These are phyloP conservation scores for Diaporthe caulivora DNA, from an alignment of 2,329 filamentous ascomycete species.

Conservation along the genomic window DNA sequence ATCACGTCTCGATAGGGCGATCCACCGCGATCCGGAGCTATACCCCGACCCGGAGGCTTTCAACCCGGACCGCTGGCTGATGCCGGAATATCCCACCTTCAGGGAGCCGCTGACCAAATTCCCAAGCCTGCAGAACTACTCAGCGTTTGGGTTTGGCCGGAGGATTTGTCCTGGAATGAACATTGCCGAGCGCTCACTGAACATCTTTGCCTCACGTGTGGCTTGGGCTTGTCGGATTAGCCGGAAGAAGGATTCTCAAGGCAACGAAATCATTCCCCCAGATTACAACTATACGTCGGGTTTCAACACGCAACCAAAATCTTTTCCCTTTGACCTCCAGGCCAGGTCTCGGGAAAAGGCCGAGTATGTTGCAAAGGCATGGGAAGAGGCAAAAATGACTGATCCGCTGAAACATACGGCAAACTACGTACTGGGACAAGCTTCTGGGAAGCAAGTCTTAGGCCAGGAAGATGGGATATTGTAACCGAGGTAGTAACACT, in stretches of 20 bases:
- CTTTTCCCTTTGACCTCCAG: constrained; percentile 8
- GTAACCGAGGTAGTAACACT: background rate
- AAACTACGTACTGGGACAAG: constrained; percentile 1
- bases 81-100: background rate
- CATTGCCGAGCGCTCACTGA: background rate
- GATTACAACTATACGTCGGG: background rate
- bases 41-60: background rate
- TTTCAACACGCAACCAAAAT: constrained; percentile 5
- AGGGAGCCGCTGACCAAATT: constrained; percentile 7
- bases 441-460: background rate
- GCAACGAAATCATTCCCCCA: background rate
- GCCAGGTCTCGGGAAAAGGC: constrained; percentile 2
- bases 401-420: constrained; percentile 12
- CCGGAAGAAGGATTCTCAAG: background rate
- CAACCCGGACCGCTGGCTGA: constrained; percentile 3
- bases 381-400: background rate
- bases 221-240: constrained; percentile 2
- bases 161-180: background rate
- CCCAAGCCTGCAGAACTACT: constrained; percentile 1
- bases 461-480: background rate
- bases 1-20: background rate
- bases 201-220: background rate
- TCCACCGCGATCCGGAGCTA: constrained; percentile 2
- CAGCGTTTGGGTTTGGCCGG: background rate
- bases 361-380: background rate